phyloP scores from a whole-genome alignment of 208 protist species.

The Trypanosomatidae sp. region DNA sequence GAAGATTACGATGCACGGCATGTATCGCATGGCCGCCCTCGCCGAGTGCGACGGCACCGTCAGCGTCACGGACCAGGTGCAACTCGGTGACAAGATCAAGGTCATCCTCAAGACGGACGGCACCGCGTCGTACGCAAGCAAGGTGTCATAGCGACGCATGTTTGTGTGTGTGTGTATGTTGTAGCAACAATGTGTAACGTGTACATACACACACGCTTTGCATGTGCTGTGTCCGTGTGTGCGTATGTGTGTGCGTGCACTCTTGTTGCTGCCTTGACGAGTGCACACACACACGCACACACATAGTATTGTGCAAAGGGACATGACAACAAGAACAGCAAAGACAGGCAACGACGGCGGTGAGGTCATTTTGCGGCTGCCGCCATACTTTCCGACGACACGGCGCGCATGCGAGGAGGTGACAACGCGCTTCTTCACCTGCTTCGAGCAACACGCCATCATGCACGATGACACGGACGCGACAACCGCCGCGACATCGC shows the following conservation, averaged over 20 bases:
- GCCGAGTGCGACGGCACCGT: constrained; percentile 77
- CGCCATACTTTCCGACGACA: constrained; percentile 60
- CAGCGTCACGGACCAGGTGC: constrained; percentile 77
- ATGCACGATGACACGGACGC: constrained; percentile 45
- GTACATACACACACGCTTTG: background rate
- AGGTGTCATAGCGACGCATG: background rate
- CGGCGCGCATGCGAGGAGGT: constrained; percentile 23
- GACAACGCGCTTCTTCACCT: constrained; percentile 52
- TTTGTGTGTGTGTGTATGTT: background rate
- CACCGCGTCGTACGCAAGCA: constrained; percentile 41
- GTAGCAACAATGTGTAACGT: background rate
- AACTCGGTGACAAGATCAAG: constrained; percentile 78
- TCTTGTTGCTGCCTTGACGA: background rate
- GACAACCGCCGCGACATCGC: constrained; percentile 26
- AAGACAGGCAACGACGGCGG: background rate
- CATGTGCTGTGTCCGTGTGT: background rate
- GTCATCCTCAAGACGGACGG: constrained; percentile 76
- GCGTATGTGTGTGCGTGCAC: background rate
- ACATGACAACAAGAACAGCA: background rate
- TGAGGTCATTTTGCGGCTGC: constrained; percentile 20
- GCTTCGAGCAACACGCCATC: constrained; percentile 58
- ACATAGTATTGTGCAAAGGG: background rate
- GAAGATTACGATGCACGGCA: constrained; percentile 67
- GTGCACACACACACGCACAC: background rate
- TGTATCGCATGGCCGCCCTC: constrained; percentile 81